A percentile compares a stretch with the other conserved stretches of the same genome.
Conservation (phyloP, 352 stramenopile genomes). For the Globisporangium mamillatum region DNA sequence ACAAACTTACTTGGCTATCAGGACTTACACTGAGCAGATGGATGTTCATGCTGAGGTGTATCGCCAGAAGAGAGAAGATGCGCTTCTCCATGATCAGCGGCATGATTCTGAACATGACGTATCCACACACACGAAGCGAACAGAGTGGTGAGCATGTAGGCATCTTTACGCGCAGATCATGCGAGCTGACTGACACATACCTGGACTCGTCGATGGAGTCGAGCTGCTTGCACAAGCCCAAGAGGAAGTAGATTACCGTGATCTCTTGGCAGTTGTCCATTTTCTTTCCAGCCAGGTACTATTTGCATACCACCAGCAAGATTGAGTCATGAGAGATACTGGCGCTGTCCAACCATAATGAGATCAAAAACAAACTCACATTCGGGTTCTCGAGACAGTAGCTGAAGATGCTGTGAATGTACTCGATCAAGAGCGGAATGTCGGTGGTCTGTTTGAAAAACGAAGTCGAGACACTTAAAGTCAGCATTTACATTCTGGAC, state of each 20-base stretch:
- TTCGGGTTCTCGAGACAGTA: constrained; percentile 71
- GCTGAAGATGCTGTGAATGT: constrained; percentile 83
- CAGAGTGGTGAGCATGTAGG: not conserved
- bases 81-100: constrained; percentile 77
- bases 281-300: constrained; percentile 76
- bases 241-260: constrained; percentile 86
- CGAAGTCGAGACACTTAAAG: not conserved
- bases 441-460: constrained; percentile 69
- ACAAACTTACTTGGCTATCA: constrained; percentile 18
- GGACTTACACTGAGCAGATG: constrained; percentile 41
- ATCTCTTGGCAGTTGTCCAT: constrained; percentile 82
- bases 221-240: constrained; percentile 77
- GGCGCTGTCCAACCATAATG: not conserved
- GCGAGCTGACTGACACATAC: constrained; percentile 20
- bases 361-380: constrained; percentile 29
- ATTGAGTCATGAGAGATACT: not conserved
- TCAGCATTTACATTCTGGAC: not conserved
- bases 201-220: constrained; percentile 82
- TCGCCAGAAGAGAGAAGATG: constrained; percentile 73
- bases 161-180: not conserved
- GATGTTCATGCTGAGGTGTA: constrained; percentile 70
- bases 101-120: constrained; percentile 59
- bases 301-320: not conserved
- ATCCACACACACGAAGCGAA: not conserved
- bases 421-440: constrained; percentile 85